phyloP scores from a whole-genome alignment of 2,329 filamentous ascomycete genomes.

The Hymenotorrendiella dingleyae region DNA sequence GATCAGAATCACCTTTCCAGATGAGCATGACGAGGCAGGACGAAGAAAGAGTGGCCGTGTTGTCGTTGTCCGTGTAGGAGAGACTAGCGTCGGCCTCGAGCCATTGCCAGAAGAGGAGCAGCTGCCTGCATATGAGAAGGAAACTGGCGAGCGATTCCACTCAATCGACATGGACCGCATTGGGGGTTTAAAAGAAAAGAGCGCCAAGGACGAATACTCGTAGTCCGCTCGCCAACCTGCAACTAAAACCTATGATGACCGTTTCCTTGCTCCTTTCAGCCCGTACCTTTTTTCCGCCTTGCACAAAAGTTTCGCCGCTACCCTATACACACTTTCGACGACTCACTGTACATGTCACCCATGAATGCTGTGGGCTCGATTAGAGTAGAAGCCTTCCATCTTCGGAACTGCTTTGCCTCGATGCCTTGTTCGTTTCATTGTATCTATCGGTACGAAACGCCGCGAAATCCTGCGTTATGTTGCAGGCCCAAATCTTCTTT shows the following conservation, averaged over 20 bases:
- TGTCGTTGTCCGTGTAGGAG: slow-evolving; percentile 85
- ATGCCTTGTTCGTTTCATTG: slow-evolving; percentile 10
- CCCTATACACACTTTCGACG: background rate
- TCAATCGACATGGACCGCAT: slow-evolving; percentile 93
- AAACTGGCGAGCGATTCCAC: slow-evolving; percentile 74
- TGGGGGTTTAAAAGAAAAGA: slow-evolving; percentile 88
- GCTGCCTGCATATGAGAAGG: slow-evolving; percentile 84
- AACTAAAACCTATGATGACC: slow-evolving; percentile 3
- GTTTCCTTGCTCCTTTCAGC: slow-evolving; percentile 8
- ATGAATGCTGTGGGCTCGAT: slow-evolving; percentile 1
- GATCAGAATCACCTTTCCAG: slow-evolving; percentile 97
- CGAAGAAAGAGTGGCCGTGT: slow-evolving; percentile 80
- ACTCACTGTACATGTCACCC: slow-evolving; percentile 10
- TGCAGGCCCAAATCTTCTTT: background rate
- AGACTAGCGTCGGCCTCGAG: slow-evolving; percentile 81
- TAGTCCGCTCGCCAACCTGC: slow-evolving; percentile 9
- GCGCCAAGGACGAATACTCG: slow-evolving; percentile 17
- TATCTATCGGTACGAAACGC: background rate
- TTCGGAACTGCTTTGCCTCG: too few relatives aligned
- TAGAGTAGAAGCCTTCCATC: slow-evolving; percentile 1
- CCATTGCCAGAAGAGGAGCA: slow-evolving; percentile 70
- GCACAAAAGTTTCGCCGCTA: slow-evolving; percentile 7
- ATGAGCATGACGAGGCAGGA: slow-evolving; percentile 83
- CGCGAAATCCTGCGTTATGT: background rate
- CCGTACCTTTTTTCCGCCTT: slow-evolving; percentile 2